phyloP scores from a whole-genome alignment of 1,284 basidiomycete species.

The Hymenochaete sp. region DNA sequence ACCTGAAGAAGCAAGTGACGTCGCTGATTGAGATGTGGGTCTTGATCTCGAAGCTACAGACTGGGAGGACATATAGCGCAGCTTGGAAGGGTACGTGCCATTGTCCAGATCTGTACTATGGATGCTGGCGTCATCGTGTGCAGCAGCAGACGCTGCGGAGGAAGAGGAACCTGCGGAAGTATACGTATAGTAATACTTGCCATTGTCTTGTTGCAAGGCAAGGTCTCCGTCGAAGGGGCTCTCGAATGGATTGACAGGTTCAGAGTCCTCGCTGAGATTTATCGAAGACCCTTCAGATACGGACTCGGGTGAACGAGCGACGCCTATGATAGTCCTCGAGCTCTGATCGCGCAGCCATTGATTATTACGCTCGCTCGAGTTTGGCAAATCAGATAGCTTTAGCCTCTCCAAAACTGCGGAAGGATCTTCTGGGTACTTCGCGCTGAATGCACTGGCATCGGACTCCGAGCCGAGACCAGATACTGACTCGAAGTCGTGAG shows the following conservation, averaged over 20 bases:
- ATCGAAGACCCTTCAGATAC: constrained; percentile 43
- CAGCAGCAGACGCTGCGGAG: constrained; percentile 30
- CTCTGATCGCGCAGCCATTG: constrained; percentile 82
- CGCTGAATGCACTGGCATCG: constrained; percentile 17
- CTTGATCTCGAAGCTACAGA: constrained; percentile 18
- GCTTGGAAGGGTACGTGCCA: constrained; percentile 43
- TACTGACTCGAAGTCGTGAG: constrained; percentile 17
- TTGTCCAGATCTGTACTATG: constrained; percentile 16
- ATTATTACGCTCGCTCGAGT: constrained; percentile 56
- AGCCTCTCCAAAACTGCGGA: constrained; percentile 50
- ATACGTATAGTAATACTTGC: constrained; percentile 68
- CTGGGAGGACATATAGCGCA: constrained; percentile 50
- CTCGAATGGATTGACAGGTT: constrained; percentile 22
- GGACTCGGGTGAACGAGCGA: constrained; percentile 27
- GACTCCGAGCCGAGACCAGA: constrained; percentile 13
- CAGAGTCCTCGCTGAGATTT: constrained; percentile 11
- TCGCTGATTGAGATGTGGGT: constrained; percentile 11
- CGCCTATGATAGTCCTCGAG: constrained; percentile 43
- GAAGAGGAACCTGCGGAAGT: constrained; percentile 49
- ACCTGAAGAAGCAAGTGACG: constrained; percentile 19
- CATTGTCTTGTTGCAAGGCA: constrained; percentile 52
- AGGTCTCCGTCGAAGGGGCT: constrained; percentile 47
- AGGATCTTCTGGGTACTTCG: constrained; percentile 28
- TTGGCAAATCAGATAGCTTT: constrained; percentile 40
- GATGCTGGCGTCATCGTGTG: constrained; percentile 27